phyloP scores from a whole-genome alignment of 768 basidiomycete genomes.

The Boletus huronensis region DNA sequence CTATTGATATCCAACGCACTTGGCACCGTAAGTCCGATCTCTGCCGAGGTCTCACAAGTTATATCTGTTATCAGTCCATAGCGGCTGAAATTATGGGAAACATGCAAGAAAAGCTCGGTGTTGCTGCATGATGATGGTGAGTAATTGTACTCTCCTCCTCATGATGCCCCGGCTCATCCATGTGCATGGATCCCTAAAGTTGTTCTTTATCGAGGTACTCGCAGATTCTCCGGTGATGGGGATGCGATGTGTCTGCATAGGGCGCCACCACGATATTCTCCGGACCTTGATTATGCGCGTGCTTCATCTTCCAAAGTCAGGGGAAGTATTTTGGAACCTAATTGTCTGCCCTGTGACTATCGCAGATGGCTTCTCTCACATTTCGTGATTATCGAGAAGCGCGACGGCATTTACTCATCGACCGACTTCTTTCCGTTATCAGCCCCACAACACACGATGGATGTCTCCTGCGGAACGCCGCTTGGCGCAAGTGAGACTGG shows the following conservation, averaged over 20 bases:
- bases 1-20: conserved; percentile 65
- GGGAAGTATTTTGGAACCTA: neutral
- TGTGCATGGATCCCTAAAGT: conserved; percentile 34
- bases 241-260: conserved; percentile 26
- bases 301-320: neutral
- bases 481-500: conserved; percentile 64
- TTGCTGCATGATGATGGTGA: conserved; percentile 69
- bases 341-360: neutral
- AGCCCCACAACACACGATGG: conserved; percentile 67
- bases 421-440: neutral
- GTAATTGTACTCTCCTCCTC: conserved; percentile 5
- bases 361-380: conserved; percentile 56
- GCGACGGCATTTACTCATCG: neutral
- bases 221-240: neutral
- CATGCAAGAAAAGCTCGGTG: conserved; percentile 67
- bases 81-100: conserved; percentile 70
- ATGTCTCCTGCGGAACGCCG: conserved; percentile 46
- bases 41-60: neutral
- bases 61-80: conserved; percentile 43
- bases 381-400: conserved; percentile 40
- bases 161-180: neutral
- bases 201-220: conserved; percentile 65
- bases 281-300: conserved; percentile 48
- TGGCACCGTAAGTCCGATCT: conserved; percentile 46
- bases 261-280: conserved; percentile 61